Evolutionary conservation across 2,329 filamentous ascomycete species (phyloP), one percentile per base, ranked within the genome.

Genomic region (Xylaria sp.): DNA sequence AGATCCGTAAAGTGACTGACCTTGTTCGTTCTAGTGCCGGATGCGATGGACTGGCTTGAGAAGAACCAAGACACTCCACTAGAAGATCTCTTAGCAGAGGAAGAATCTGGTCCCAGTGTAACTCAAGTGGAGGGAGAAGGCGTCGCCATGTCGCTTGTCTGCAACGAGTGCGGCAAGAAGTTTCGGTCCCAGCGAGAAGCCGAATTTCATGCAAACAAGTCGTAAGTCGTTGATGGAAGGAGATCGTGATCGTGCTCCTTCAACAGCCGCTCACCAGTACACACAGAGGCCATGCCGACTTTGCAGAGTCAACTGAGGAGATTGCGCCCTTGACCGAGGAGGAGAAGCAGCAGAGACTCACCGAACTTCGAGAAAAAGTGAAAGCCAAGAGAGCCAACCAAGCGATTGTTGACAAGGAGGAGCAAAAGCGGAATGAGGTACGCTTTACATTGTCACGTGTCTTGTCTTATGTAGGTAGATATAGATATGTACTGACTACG

Each of bases 31-130:
- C 64, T 71, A 95, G 93, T 97, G 56, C 91, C 96, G 79, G 92
- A 90, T 73, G 96, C 96, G 61, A 87, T 99, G 66, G 93, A 97
- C 82, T 99, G 96, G 96, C 88, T 99, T 1, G 94, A 97, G 79
- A 88, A 92, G 75, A 97, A 97, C 78, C 90, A 97, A 79, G 93
- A 97, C 80, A 97, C 92, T 75, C 86, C 92, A 1, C 79, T 97
- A 49, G 94, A 97, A 44, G 91, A 97, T 66, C 90, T 98, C 70
- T 87, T 92, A 71, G 85, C 84, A 33, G 81, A 86, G 3, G 85
- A 88, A 9, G 85, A 84, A 2, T 85, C 83, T 71, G 83, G 84
- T 23, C 81, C 83, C 33, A 82, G 81, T 23, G 82, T 86, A 11
- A 87, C 89, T 5, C 86, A 88, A n/a, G 83, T 94, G 2, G 85